Base-by-base conservation (phyloP, 108 stramenopile genomes). In the Skeletonema costatum region DNA sequence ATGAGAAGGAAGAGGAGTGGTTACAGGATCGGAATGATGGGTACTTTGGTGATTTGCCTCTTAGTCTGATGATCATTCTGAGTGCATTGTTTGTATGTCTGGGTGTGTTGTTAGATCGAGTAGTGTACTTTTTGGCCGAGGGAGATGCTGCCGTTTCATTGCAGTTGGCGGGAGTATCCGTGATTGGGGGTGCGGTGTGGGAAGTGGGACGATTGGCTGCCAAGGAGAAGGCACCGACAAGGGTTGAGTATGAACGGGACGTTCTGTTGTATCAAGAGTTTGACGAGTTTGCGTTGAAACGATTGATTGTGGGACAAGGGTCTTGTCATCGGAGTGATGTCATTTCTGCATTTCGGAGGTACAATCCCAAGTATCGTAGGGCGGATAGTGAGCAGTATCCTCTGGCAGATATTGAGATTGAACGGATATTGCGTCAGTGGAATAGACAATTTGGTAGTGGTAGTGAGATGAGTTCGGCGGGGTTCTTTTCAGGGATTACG, bases 11-110 rank as follows among this genome's bases (percentile, higher is more conserved):
- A 2, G 68, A 80, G 68, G 50, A 70, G 32, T 96, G 94, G 94
- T 73, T 96, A 17, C 46, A 77, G 7, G 91, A 96, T 81, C 91
- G 94, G 36, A 96, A 96, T 58, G 86, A 84, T 17, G 92, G 92
- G 25, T 74, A 91, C 58, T 96, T 92, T 75, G 85, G 83, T 11
- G 68, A 89, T 10, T 58, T 87, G 14, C 94, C 94, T 0, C 21
- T 83, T 4, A 29, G 72, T 4, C 80, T 96, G 58, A 80, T 87
- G 19, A 30, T 72, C 3, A 42, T 91, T 36, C 59, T 93, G 56
- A 70, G 75, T 4, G 31, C 81, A 29, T 63, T 93, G 8, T 92
- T 93, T 72, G 50, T 88, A 8, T 51, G 75, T 10, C 36, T 92
- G 31, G 94, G 94, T 36, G 70, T 88, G 7, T 58, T 83, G 0